phyloP scores from a whole-genome alignment of 331 rosid species.

The Rhamnella rubrinervis region DNA sequence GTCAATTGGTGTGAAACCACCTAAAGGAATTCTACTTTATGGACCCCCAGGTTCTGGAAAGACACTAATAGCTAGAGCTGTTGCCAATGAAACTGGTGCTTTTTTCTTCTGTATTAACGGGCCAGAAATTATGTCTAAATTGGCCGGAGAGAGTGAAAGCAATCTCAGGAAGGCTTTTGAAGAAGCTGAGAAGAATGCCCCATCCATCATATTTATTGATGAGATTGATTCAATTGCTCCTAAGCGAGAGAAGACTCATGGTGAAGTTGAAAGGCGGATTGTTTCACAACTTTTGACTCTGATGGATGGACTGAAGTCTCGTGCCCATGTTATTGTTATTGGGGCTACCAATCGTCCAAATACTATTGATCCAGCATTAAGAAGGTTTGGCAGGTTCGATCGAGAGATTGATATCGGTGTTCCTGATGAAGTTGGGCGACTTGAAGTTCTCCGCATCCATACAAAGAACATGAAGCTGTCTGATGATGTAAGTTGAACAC shows the following conservation, averaged over 20 bases:
- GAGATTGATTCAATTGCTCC: conserved; percentile 76
- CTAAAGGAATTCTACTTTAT: conserved; percentile 66
- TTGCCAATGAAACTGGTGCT: conserved; percentile 76
- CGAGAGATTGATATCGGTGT: conserved; percentile 78
- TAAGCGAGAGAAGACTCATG: conserved; percentile 67
- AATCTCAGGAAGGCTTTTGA: conserved; percentile 70
- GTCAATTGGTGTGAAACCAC: conserved; percentile 73
- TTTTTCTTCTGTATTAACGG: conserved; percentile 70
- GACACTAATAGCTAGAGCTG: conserved; percentile 67
- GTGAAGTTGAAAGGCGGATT: conserved; percentile 72
- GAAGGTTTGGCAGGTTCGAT: conserved; percentile 77
- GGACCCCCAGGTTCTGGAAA: conserved; percentile 82
- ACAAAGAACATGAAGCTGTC: conserved; percentile 78
- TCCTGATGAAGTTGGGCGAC: conserved; percentile 73
- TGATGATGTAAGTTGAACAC: conserved; percentile 56
- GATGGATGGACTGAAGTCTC: conserved; percentile 70
- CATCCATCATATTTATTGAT: conserved; percentile 72
- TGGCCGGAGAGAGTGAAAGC: conserved; percentile 80
- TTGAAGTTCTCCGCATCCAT: conserved; percentile 74
- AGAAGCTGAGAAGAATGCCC: conserved; percentile 80
- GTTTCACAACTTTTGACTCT: conserved; percentile 75
- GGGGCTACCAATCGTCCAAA: conserved; percentile 82
- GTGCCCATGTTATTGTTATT: conserved; percentile 70
- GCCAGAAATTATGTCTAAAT: conserved; percentile 75
- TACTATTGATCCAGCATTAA: conserved; percentile 64